These are phyloP conservation scores for Diacronema lutheri DNA, from an alignment of 78 protist species.

Conservation along the genomic window DNA sequence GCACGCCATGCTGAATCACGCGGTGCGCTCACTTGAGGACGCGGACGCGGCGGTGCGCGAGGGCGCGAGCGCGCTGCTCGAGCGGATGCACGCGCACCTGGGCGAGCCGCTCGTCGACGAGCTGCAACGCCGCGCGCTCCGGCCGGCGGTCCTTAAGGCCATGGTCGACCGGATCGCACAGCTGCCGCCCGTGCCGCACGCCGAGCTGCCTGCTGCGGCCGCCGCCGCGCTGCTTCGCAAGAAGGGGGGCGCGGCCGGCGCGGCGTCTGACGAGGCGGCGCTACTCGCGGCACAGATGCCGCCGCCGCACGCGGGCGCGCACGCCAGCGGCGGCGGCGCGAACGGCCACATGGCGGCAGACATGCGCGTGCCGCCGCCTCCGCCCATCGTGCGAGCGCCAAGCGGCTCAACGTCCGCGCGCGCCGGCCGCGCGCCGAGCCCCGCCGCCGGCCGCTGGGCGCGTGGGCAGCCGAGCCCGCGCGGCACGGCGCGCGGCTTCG, in stretches of 20 bases:
- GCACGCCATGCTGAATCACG: not conserved
- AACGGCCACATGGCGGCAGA: too few species aligned
- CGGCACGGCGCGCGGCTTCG: too few species aligned
- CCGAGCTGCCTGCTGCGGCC: not conserved
- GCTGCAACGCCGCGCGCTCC: not conserved
- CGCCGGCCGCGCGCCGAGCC: too few species aligned
- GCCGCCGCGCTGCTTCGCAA: not conserved
- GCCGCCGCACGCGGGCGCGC: too few species aligned
- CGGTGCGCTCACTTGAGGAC: not conserved
- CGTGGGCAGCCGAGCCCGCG: too few species aligned
- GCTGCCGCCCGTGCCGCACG: not conserved
- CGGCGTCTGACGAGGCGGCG: not conserved
- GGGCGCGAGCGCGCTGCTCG: not conserved
- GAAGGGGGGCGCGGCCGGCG: not conserved
- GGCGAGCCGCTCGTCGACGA: not conserved
- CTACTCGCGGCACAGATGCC: not conserved
- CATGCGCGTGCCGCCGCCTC: too few species aligned
- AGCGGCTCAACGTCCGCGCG: too few species aligned
- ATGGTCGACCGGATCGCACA: not conserved
- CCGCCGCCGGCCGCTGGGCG: too few species aligned
- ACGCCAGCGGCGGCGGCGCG: too few species aligned
- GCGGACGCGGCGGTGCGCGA: not conserved
- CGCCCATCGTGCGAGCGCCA: too few species aligned
- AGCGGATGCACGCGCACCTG: not conserved
- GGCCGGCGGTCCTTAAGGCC: not conserved